phyloP scores from a whole-genome alignment of 148 eudicot genomes.

The Nepenthes gracilis region DNA sequence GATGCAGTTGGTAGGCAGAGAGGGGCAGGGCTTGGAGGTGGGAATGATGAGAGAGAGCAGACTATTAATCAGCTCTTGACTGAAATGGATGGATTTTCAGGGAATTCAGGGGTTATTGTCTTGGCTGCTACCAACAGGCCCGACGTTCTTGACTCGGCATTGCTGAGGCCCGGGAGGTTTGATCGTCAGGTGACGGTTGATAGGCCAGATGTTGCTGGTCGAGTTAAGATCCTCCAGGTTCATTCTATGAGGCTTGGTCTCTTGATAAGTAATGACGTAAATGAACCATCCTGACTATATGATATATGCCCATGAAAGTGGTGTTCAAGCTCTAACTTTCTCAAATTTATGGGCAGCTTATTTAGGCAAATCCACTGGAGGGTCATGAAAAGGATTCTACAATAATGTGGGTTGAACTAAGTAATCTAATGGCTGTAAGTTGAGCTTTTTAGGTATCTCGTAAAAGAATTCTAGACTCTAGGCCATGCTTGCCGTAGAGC shows the following conservation, averaged over 20 bases:
- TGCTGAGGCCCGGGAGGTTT: constrained; percentile 99
- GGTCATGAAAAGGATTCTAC: too few relatives aligned
- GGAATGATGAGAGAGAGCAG: constrained; percentile 99
- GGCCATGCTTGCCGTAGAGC: too few relatives aligned
- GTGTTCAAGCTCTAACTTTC: too few relatives aligned
- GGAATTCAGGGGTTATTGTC: constrained; percentile 94
- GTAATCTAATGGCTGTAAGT: too few relatives aligned
- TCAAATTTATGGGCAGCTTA: too few relatives aligned
- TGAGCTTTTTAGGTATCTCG: too few relatives aligned
- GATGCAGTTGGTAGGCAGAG: constrained; percentile 99
- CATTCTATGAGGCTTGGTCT: background rate
- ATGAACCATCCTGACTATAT: too few relatives aligned
- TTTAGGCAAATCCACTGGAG: too few relatives aligned
- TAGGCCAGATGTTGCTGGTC: constrained; percentile 96
- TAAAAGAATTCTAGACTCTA: too few relatives aligned
- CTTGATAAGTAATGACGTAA: background rate
- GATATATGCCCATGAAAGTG: too few relatives aligned
- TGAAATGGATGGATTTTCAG: constrained; percentile 98
- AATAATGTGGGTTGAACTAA: too few relatives aligned
- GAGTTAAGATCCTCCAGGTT: constrained; percentile 98
- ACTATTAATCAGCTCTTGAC: constrained; percentile 98
- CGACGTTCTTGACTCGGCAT: constrained; percentile 94
- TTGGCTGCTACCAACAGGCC: constrained; percentile 97
- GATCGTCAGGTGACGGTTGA: constrained; percentile 98
- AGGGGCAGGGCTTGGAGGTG: constrained; percentile 98